phyloP scores from a whole-genome alignment of 192 early-diverging fungal genomes.

The Haplosporangium gracile region DNA sequence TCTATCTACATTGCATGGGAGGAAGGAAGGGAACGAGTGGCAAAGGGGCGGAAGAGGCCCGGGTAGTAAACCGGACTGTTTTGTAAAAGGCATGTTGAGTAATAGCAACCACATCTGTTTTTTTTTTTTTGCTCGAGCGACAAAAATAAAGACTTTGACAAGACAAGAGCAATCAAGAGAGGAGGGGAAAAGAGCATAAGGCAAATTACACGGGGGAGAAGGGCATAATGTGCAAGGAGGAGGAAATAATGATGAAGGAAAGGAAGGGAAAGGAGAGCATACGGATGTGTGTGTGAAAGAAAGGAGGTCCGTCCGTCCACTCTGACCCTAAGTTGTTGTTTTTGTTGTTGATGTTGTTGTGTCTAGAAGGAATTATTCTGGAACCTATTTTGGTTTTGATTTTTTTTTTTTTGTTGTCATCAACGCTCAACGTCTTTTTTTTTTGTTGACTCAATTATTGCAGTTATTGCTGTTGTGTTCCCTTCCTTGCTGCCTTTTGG shows the following conservation, averaged over 20 bases:
- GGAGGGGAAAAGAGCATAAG: neutral
- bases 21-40: neutral
- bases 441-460: neutral
- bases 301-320: neutral
- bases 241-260: neutral
- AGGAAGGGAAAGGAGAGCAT: neutral
- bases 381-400: neutral
- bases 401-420: neutral
- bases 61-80: too few species aligned
- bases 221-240: neutral
- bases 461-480: neutral
- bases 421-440: constrained; percentile 21
- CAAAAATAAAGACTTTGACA: too few species aligned
- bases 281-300: neutral
- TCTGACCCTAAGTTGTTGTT: neutral
- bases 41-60: neutral
- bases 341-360: neutral
- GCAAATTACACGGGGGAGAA: neutral
- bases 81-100: too few species aligned
- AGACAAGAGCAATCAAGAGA: too few species aligned
- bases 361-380: neutral
- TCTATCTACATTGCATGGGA: too few species aligned
- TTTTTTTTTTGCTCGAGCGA: too few species aligned
- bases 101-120: too few species aligned
- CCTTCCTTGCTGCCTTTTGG: too few species aligned